Conservation (phyloP, 148 eudicot genomes). For the Dysphania ambrosioides region DNA sequence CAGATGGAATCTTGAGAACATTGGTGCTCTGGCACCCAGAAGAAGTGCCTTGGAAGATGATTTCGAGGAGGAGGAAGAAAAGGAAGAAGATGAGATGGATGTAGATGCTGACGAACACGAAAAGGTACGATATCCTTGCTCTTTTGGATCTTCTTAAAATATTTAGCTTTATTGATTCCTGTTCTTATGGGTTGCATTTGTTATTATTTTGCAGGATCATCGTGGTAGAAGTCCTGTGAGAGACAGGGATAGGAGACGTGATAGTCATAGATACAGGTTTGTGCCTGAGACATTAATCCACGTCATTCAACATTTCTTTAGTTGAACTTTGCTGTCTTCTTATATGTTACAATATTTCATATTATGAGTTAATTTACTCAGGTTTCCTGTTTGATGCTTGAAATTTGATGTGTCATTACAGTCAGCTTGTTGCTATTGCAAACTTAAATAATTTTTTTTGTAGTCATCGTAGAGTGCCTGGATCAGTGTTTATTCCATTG, state of each 20-base stretch:
- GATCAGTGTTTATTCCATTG: too few relatives aligned
- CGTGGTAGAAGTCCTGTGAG: constrained; percentile 80
- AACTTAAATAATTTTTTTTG: neutral
- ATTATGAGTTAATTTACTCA: neutral
- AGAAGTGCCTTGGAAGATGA: constrained; percentile 97
- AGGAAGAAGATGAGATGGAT: constrained; percentile 82
- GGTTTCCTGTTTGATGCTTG: neutral
- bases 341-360: neutral
- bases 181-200: constrained; percentile 6
- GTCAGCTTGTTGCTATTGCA: neutral
- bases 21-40: constrained; percentile 68
- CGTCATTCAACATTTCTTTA: too few relatives aligned
- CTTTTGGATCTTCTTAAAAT: neutral
- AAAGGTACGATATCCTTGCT: constrained; percentile 43
- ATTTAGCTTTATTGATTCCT: neutral
- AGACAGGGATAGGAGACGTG: constrained; percentile 85
- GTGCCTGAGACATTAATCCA: neutral
- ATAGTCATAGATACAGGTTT: constrained; percentile 90
- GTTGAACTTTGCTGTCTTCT: neutral
- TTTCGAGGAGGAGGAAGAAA: constrained; percentile 92
- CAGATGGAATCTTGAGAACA: constrained; percentile 81
- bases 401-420: neutral
- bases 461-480: too few relatives aligned
- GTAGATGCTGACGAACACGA: constrained; percentile 66
- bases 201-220: constrained; percentile 48